These are phyloP conservation scores for Auriscalpium orientale DNA, from an alignment of 768 basidiomycete species.

Conservation along the genomic window DNA sequence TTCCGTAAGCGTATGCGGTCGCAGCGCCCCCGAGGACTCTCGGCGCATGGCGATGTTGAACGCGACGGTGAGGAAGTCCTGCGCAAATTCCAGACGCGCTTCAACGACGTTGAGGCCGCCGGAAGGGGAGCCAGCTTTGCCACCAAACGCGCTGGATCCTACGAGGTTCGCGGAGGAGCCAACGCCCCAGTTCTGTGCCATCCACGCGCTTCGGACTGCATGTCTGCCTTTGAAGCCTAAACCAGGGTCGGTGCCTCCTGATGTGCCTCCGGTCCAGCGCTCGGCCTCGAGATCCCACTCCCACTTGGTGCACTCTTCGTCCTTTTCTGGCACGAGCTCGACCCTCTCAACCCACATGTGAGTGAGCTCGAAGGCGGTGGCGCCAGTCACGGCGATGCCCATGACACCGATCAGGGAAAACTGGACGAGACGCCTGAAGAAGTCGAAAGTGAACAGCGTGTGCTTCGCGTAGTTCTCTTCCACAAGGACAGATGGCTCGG, in stretches of 20 bases:
- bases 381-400: conserved; percentile 36
- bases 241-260: conserved; percentile 66
- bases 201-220: conserved; percentile 64
- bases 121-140: conserved; percentile 24
- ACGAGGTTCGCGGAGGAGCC: conserved; percentile 33
- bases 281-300: conserved; percentile 62
- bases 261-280: conserved; percentile 44
- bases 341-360: conserved; percentile 62
- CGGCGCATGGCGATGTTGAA: conserved; percentile 37
- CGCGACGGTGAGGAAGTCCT: conserved; percentile 44
- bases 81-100: conserved; percentile 46
- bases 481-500: conserved; percentile 4
- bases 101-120: conserved; percentile 41
- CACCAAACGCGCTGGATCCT: conserved; percentile 29
- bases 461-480: conserved; percentile 29
- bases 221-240: conserved; percentile 56
- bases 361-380: conserved; percentile 43
- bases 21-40: conserved; percentile 31
- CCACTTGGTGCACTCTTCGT: conserved; percentile 50
- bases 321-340: conserved; percentile 38
- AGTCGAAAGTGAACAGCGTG: conserved; percentile 33
- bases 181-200: conserved; percentile 58
- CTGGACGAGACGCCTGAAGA: conserved; percentile 41
- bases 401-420: conserved; percentile 40
- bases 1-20: conserved; percentile 43